Conservation (phyloP, 176 grass and related monocot species). For the Bonia amplexicaulis region DNA sequence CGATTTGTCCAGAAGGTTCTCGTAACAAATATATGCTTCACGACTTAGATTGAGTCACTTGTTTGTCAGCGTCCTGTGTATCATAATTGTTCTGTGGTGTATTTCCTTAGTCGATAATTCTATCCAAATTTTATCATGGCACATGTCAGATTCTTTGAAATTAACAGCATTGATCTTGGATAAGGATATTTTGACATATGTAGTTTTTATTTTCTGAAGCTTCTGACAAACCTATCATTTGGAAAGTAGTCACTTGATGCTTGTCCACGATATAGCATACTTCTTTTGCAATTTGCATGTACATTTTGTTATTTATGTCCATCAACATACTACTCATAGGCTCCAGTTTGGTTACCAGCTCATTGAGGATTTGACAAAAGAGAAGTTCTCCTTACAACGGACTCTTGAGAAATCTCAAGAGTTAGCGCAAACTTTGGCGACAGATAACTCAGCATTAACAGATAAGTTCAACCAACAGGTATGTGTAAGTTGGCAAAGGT, state of each 20-base stretch:
- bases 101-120: neutral
- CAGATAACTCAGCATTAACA: constrained; percentile 87
- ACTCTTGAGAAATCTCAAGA: constrained; percentile 77
- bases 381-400: constrained; percentile 91
- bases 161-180: neutral
- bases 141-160: neutral
- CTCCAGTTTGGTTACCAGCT: constrained; percentile 54
- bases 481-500: constrained; percentile 8
- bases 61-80: neutral
- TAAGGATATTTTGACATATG: neutral
- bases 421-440: constrained; percentile 67
- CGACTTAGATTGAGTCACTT: neutral
- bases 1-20: neutral
- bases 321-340: constrained; percentile 21
- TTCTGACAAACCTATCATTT: constrained; percentile 2
- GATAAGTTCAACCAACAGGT: constrained; percentile 99
- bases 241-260: constrained; percentile 3
- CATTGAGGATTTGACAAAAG: constrained; percentile 96
- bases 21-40: neutral
- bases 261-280: neutral
- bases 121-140: neutral
- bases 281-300: neutral
- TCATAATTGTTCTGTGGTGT: constrained; percentile 3
- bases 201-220: constrained; percentile 10
- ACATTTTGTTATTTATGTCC: neutral